Evolutionary conservation across 108 stramenopile species (phyloP).

Genomic region (Epithemia pelagica): DNA sequence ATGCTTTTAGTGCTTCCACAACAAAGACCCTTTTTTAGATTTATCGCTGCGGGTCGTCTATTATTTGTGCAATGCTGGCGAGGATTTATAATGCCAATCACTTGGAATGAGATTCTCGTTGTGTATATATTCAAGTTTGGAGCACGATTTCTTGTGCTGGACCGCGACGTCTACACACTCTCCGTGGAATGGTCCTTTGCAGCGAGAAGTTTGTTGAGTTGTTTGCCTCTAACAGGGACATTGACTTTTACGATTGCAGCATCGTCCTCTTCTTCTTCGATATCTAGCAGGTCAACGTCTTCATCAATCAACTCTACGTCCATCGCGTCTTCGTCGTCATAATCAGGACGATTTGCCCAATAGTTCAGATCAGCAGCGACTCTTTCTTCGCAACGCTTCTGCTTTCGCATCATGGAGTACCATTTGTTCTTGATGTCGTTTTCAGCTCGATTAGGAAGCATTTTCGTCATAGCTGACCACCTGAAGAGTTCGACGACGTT

Average conservation of each 20-base stretch:
- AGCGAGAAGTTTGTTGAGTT: background rate
- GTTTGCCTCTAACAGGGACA: background rate
- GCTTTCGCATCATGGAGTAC: conserved; percentile 25
- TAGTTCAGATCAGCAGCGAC: background rate
- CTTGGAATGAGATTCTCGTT: no score
- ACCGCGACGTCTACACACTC: no score
- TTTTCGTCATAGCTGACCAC: conserved; percentile 38
- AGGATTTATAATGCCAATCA: no score
- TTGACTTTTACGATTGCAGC: background rate
- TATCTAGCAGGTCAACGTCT: background rate
- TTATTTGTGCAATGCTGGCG: no score
- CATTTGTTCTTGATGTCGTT: conserved; percentile 60
- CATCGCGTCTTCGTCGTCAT: background rate
- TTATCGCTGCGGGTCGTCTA: no score
- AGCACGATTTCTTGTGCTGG: background rate
- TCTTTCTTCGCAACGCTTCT: conserved; percentile 7
- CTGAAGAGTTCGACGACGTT: conserved; percentile 13
- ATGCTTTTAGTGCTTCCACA: no score
- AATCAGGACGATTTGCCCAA: background rate
- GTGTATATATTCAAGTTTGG: background rate
- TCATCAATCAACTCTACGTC: background rate
- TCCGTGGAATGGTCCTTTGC: background rate
- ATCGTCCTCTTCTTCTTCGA: background rate
- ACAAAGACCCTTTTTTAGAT: no score
- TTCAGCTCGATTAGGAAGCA: conserved; percentile 39